These are phyloP conservation scores for Blakeslea trispora DNA, from an alignment of 371 early-diverging fungal species.

Conservation along the genomic window DNA sequence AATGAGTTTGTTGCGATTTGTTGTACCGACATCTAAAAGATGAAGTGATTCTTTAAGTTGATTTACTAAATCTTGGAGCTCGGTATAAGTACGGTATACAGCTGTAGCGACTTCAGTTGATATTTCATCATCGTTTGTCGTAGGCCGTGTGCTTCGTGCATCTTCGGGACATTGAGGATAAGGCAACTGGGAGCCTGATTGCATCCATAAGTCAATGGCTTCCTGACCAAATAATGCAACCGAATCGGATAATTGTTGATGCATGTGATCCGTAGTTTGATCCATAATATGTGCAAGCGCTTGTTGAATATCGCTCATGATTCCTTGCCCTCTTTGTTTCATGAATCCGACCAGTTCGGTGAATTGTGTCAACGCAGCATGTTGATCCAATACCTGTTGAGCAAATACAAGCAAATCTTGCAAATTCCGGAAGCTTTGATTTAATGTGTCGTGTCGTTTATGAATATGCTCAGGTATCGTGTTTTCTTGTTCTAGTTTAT, in stretches of 20 bases:
- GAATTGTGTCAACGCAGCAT: constrained; percentile 21
- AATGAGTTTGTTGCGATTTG: constrained; percentile 6
- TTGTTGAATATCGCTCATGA: constrained; percentile 13
- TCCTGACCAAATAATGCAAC: constrained; percentile 18
- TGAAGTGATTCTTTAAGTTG: constrained; percentile 18
- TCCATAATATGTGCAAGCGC: constrained; percentile 13
- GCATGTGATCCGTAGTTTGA: neutral
- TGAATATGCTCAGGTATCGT: constrained; percentile 30
- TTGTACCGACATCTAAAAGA: neutral
- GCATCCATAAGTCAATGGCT: constrained; percentile 23
- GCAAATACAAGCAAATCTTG: constrained; percentile 21
- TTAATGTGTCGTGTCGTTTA: constrained; percentile 32
- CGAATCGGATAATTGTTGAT: constrained; percentile 4
- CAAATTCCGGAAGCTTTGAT: constrained; percentile 25
- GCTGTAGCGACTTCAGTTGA: constrained; percentile 22
- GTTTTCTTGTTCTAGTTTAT: neutral
- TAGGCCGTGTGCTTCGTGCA: constrained; percentile 31
- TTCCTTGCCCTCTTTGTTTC: constrained; percentile 5
- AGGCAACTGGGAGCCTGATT: constrained; percentile 24
- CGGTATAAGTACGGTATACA: constrained; percentile 25
- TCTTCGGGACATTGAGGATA: constrained; percentile 37
- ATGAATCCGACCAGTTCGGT: constrained; percentile 5
- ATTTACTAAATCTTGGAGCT: constrained; percentile 25
- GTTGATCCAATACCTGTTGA: constrained; percentile 28
- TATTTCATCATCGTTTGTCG: constrained; percentile 36